phyloP scores from a whole-genome alignment of 2,329 filamentous ascomycete genomes.

The Aspergillus novofumigatus region DNA sequence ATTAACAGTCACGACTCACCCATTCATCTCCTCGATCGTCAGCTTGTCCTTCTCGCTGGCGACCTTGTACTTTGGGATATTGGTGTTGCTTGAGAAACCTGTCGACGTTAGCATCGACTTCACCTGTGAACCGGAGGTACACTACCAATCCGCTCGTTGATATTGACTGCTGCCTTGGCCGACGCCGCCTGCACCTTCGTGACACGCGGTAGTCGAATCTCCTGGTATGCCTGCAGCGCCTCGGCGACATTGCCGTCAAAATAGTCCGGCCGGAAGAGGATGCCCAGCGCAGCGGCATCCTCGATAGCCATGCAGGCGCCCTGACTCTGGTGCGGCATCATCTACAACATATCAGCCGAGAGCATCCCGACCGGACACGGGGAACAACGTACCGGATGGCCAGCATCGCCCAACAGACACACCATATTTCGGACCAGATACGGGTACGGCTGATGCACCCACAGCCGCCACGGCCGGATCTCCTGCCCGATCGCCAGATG shows the following conservation, averaged over 20 bases:
- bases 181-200: conserved; percentile 56
- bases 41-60: conserved; percentile 58
- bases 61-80: conserved; percentile 56
- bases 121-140: conserved; percentile 4
- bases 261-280: conserved; percentile 52
- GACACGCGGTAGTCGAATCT: conserved; percentile 52
- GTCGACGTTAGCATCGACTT: conserved; percentile 9
- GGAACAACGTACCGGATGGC: conserved; percentile 51
- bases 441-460: conserved; percentile 60
- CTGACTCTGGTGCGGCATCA: conserved; percentile 67
- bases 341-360: conserved; percentile 29
- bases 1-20: conserved; percentile 36
- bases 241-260: conserved; percentile 48
- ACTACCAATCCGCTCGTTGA: conserved; percentile 58
- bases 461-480: conserved; percentile 63
- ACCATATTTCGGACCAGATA: conserved; percentile 51
- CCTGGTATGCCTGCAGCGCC: conserved; percentile 49
- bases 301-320: conserved; percentile 67
- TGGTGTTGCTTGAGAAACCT: conserved; percentile 61
- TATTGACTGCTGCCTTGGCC: conserved; percentile 57
- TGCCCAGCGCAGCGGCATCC: conserved; percentile 60
- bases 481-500: conserved; percentile 60
- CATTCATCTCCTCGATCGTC: conserved; percentile 68
- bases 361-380: neutral
- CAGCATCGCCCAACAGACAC: conserved; percentile 63